phyloP scores from a whole-genome alignment of 1,284 basidiomycete genomes.

The Cryptococcus floricola region DNA sequence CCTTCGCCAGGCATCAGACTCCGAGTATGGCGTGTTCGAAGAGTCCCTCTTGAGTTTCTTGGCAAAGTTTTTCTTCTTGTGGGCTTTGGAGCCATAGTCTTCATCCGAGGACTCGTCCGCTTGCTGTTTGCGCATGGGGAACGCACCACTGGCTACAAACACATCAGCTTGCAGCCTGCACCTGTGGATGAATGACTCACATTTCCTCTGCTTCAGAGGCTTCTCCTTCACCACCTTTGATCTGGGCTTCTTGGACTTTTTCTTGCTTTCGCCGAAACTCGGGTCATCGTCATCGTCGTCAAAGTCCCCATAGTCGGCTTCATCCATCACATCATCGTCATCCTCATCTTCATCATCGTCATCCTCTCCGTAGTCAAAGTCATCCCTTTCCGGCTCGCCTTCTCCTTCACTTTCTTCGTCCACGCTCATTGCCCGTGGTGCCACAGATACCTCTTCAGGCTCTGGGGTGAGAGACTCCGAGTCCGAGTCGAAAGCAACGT shows the following conservation, averaged over 20 bases:
- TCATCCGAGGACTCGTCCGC: slow-evolving; percentile 61
- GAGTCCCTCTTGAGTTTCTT: slow-evolving; percentile 46
- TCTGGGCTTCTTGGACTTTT: slow-evolving; percentile 20
- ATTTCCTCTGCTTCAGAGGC: slow-evolving; percentile 19
- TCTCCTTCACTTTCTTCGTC: slow-evolving; percentile 7
- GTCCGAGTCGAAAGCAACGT: slow-evolving; percentile 3
- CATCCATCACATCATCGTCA: slow-evolving; percentile 31
- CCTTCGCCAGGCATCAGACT: slow-evolving; percentile 62
- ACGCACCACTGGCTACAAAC: slow-evolving; percentile 20
- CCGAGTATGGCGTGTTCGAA: slow-evolving; percentile 32
- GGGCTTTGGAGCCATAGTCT: slow-evolving; percentile 77
- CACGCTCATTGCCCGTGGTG: slow-evolving; percentile 10
- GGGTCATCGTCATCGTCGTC: slow-evolving; percentile 21
- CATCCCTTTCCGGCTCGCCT: slow-evolving; percentile 15
- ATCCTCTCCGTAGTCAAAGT: slow-evolving; percentile 22
- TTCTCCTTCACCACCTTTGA: slow-evolving; percentile 19
- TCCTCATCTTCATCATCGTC: slow-evolving; percentile 20
- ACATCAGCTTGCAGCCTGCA: background rate
- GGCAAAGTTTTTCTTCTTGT: slow-evolving; percentile 74
- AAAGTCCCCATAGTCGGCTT: slow-evolving; percentile 24
- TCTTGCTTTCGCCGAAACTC: slow-evolving; percentile 34
- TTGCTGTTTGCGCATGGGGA: slow-evolving; percentile 27
- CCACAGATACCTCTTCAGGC: slow-evolving; percentile 19
- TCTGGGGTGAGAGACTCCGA: slow-evolving; percentile 25
- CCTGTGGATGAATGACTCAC: slow-evolving; percentile 7